phyloP scores from a whole-genome alignment of 2,329 filamentous ascomycete species.

The Talaromyces sp. region DNA sequence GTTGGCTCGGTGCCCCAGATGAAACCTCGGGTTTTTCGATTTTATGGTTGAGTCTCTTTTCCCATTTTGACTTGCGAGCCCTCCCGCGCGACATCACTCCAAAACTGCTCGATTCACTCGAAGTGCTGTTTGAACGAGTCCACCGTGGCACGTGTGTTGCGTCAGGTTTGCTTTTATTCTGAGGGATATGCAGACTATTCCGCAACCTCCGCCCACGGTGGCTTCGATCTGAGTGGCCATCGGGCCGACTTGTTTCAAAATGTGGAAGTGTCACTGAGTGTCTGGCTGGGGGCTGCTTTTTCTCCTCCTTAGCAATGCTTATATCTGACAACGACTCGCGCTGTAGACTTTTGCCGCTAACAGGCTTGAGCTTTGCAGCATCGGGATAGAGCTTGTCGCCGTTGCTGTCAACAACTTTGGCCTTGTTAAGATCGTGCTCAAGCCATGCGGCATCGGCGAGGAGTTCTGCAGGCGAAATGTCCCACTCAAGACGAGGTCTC shows the following conservation, averaged over 20 bases:
- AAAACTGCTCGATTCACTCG: constrained; percentile 53
- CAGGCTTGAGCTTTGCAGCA: constrained; percentile 21
- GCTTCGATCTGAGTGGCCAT: constrained; percentile 49
- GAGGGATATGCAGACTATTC: constrained; percentile 52
- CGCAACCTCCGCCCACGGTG: constrained; percentile 58
- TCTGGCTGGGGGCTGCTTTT: constrained; percentile 9
- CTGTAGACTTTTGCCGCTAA: constrained; percentile 11
- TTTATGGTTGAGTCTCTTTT: constrained; percentile 5
- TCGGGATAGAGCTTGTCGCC: constrained; percentile 62
- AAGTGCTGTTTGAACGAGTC: constrained; percentile 47
- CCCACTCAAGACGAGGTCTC: constrained; percentile 78
- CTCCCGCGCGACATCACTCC: constrained; percentile 14
- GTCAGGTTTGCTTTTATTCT: constrained; percentile 48
- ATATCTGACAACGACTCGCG: constrained; percentile 15
- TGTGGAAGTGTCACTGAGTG: constrained; percentile 32
- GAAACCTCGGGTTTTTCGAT: constrained; percentile 10
- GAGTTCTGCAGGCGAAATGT: constrained; percentile 74
- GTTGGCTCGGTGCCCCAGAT: constrained; percentile 1
- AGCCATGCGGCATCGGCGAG: constrained; percentile 89
- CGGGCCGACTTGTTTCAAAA: constrained; percentile 27
- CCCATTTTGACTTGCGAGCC: constrained; percentile 11
- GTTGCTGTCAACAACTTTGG: constrained; percentile 71
- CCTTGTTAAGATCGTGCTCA: constrained; percentile 75
- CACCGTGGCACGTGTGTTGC: constrained; percentile 50
- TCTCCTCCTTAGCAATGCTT: constrained; percentile 1